These are phyloP conservation scores for Mrakia gelida DNA, from an alignment of 768 basidiomycete species.

Conservation along the genomic window DNA sequence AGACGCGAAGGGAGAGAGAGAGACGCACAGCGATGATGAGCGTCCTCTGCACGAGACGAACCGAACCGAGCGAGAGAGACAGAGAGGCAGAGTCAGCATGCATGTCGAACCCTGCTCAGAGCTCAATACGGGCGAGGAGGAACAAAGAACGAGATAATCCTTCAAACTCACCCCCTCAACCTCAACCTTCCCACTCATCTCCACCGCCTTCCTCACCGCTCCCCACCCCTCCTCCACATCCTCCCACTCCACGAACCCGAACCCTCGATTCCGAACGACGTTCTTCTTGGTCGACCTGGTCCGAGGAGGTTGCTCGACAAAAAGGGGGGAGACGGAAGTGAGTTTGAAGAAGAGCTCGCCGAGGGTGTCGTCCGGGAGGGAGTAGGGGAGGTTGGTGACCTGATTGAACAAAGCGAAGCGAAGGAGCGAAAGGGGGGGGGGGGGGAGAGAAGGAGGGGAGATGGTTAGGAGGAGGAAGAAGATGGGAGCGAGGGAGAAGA, in stretches of 20 bases:
- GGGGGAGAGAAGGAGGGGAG: too few species aligned
- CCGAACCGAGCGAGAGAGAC: not conserved
- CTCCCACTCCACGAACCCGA: conserved; percentile 2
- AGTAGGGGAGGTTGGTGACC: conserved; percentile 7
- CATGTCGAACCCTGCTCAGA: not conserved
- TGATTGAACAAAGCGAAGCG: not conserved
- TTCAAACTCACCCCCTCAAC: not conserved
- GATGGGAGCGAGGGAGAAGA: not conserved
- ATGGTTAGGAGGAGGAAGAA: too few species aligned
- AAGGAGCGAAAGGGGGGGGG: not conserved
- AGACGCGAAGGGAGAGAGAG: not conserved
- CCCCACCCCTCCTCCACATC: not conserved
- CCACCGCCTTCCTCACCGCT: not conserved
- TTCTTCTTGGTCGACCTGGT: not conserved
- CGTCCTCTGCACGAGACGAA: not conserved
- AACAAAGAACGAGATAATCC: not conserved
- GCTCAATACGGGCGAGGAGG: too few species aligned
- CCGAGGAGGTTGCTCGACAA: not conserved
- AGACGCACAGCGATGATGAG: not conserved
- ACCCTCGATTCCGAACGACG: not conserved
- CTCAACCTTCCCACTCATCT: conserved; percentile 1
- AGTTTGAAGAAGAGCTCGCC: not conserved
- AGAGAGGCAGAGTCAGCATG: not conserved
- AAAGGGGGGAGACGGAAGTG: not conserved
- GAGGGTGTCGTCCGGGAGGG: not conserved